phyloP scores from a whole-genome alignment of 129 eudicot genomes.

The Artemisia tridentata region DNA sequence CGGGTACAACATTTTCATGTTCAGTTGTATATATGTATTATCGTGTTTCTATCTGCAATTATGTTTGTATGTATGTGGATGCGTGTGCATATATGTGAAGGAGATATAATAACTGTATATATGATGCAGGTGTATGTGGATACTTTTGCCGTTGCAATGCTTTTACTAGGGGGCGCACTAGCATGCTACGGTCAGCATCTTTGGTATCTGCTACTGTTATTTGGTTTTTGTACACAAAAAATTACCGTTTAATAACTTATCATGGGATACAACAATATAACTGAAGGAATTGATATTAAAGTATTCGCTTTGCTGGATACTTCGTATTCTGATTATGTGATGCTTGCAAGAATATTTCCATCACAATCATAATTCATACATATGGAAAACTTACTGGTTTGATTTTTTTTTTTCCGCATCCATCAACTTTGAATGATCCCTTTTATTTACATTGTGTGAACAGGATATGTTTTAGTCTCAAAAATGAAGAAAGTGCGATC shows the following conservation, averaged over 20 bases:
- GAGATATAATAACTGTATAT: constrained; percentile 20
- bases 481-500: constrained; percentile 92
- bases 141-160: constrained; percentile 55
- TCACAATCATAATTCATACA: not conserved
- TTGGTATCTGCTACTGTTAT: constrained; percentile 25
- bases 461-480: constrained; percentile 75
- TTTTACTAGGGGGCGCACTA: constrained; percentile 76
- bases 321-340: not conserved
- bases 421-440: constrained; percentile 5
- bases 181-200: constrained; percentile 81
- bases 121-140: constrained; percentile 85
- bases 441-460: not conserved
- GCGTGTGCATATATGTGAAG: not conserved
- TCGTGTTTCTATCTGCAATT: not conserved
- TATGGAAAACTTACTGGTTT: constrained; percentile 9
- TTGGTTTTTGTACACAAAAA: not conserved
- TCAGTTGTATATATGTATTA: not conserved
- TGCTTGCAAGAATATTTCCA: not conserved
- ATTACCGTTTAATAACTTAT: too few species aligned
- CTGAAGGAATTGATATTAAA: too few species aligned
- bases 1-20: constrained; percentile 53
- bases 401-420: not conserved
- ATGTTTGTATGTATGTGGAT: not conserved
- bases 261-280: too few species aligned
- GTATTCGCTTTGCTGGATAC: not conserved